A percentile compares a stretch with the other conserved stretches of the same genome.
phyloP scores from a whole-genome alignment of 306 rosid genomes.

The Macrotyloma uniflorum region DNA sequence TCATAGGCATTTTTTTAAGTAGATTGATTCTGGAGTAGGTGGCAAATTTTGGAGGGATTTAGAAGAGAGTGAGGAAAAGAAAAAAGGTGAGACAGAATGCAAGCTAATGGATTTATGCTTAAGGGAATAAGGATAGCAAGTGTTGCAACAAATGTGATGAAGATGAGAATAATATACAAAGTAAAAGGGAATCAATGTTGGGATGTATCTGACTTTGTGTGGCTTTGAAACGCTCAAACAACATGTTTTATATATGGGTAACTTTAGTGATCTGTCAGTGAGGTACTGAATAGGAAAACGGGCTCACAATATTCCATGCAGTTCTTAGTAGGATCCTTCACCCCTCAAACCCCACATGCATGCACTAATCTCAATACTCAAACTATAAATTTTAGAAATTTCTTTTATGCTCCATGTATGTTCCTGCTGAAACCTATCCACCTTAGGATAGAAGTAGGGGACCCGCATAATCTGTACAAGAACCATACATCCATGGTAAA shows the following conservation, averaged over 20 bases:
- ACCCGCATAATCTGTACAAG: background rate
- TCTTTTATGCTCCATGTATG: background rate
- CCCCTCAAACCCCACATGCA: constrained; percentile 45
- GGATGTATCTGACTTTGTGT: constrained; percentile 68
- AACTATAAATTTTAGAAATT: constrained; percentile 2
- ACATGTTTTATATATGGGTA: constrained; percentile 43
- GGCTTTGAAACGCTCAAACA: constrained; percentile 54
- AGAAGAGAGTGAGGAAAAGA: constrained; percentile 39
- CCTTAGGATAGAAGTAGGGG: background rate
- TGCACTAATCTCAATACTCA: constrained; percentile 39
- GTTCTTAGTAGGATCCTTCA: constrained; percentile 45
- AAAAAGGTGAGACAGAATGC: constrained; percentile 52
- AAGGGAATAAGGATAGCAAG: background rate
- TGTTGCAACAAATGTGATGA: constrained; percentile 52
- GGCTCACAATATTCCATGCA: constrained; percentile 65
- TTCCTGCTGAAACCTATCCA: background rate
- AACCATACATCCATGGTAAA: background rate
- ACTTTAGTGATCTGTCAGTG: constrained; percentile 51
- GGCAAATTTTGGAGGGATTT: constrained; percentile 70
- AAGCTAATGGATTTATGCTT: constrained; percentile 57
- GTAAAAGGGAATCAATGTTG: constrained; percentile 88
- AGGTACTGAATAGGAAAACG: constrained; percentile 55
- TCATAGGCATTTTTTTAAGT: constrained; percentile 42
- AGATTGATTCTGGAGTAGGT: constrained; percentile 77
- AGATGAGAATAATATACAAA: constrained; percentile 58